Evolutionary conservation across 2,329 filamentous ascomycete genomes (phyloP).

Genomic region (Bipolaris victoriae): DNA sequence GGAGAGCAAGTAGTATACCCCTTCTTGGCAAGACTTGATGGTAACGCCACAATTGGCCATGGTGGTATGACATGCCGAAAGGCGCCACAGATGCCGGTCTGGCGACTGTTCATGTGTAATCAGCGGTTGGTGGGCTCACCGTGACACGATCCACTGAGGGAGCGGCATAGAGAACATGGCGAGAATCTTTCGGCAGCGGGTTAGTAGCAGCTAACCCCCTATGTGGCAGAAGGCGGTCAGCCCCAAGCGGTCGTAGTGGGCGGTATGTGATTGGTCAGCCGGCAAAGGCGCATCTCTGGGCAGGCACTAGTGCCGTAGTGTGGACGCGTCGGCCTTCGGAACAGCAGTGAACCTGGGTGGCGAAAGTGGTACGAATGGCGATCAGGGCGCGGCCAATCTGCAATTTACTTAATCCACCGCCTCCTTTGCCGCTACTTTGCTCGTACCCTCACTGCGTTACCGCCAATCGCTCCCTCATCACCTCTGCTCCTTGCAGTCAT

Average conservation of each 20-base stretch:
- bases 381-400: conserved; percentile 34
- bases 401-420: conserved; percentile 34
- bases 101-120: conserved; percentile 11
- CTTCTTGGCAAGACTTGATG: too few species aligned
- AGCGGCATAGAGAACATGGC: conserved; percentile 8
- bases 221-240: conserved; percentile 30
- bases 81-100: not conserved
- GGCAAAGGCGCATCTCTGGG: conserved; percentile 9
- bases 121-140: conserved; percentile 27
- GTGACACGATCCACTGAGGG: conserved; percentile 27
- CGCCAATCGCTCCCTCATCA: conserved; percentile 14
- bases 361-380: conserved; percentile 37
- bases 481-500: conserved; percentile 24
- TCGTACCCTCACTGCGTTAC: conserved; percentile 24
- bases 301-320: conserved; percentile 22
- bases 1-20: too few species aligned
- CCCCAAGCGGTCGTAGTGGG: conserved; percentile 12
- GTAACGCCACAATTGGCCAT: too few species aligned
- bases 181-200: too few species aligned
- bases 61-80: conserved; percentile 4
- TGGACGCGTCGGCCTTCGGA: conserved; percentile 21
- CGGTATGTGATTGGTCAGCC: conserved; percentile 19
- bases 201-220: conserved; percentile 27
- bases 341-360: conserved; percentile 29
- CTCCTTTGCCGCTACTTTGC: conserved; percentile 30